Evolutionary conservation across 2,329 filamentous ascomycete genomes (phyloP).

Genomic region (Claviceps arundinis): DNA sequence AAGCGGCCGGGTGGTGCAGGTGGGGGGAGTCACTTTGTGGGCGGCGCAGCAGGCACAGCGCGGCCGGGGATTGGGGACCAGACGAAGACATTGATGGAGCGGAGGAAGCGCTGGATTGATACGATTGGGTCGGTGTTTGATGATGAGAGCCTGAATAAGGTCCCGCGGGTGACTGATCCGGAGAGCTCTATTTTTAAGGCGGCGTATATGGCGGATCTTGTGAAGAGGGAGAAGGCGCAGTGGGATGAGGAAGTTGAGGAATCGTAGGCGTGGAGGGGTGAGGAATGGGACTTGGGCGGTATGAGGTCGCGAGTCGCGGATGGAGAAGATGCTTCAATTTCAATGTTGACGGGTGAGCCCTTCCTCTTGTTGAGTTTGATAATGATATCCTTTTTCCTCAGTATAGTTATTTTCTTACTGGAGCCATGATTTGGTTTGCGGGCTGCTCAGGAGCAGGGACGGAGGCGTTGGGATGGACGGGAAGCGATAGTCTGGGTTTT

Average conservation of each 20-base stretch:
- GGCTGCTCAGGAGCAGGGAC: not conserved
- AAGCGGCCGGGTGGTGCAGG: slow-evolving; percentile 66
- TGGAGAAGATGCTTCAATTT: no score
- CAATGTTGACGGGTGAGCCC: no score
- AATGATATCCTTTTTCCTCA: no score
- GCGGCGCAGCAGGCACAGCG: slow-evolving; percentile 48
- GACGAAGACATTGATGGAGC: slow-evolving; percentile 84
- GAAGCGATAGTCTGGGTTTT: not conserved
- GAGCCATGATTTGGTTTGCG: no score
- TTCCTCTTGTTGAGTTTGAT: no score
- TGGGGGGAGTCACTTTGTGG: slow-evolving; percentile 52
- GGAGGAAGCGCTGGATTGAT: slow-evolving; percentile 77
- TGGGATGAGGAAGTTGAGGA: slow-evolving; percentile 74
- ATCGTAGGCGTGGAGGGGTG: slow-evolving; percentile 20
- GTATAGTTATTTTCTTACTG: no score
- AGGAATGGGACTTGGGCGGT: not conserved
- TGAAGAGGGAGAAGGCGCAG: slow-evolving; percentile 64
- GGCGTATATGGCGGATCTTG: slow-evolving; percentile 55
- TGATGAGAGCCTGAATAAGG: slow-evolving; percentile 59
- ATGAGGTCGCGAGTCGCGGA: not conserved
- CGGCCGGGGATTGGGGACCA: slow-evolving; percentile 80
- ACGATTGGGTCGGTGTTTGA: slow-evolving; percentile 86
- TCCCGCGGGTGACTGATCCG: slow-evolving; percentile 54
- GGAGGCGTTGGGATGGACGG: not conserved
- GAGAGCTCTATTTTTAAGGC: slow-evolving; percentile 60